phyloP scores from a whole-genome alignment of 108 stramenopile species.

The Cylindrotheca closterium region DNA sequence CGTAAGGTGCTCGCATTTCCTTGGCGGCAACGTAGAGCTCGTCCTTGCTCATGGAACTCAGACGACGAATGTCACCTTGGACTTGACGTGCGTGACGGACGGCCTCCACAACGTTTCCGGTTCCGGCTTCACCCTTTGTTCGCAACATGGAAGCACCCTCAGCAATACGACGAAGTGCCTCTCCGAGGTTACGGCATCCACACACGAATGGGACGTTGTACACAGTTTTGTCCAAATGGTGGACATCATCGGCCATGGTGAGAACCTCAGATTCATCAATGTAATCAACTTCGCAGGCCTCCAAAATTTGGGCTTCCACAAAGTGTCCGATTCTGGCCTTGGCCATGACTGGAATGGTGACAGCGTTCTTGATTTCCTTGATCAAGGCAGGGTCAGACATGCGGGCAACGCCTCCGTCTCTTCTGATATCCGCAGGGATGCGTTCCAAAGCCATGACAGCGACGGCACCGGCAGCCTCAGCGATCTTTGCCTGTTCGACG shows the following conservation, averaged over 20 bases:
- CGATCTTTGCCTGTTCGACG: constrained; percentile 94
- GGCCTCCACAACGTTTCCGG: constrained; percentile 98
- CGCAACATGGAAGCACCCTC: constrained; percentile 99
- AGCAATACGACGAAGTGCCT: constrained; percentile 95
- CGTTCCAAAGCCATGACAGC: constrained; percentile 99
- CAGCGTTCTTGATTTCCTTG: constrained; percentile 97
- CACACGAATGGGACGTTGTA: constrained; percentile 99
- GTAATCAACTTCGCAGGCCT: constrained; percentile 98
- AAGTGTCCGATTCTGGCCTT: constrained; percentile 99
- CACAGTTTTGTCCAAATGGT: constrained; percentile 98
- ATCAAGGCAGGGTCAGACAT: constrained; percentile 98
- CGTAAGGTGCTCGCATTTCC: constrained; percentile 91
- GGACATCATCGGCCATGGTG: constrained; percentile 99
- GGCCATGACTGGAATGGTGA: constrained; percentile 99
- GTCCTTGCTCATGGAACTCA: constrained; percentile 90
- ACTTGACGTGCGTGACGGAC: constrained; percentile 96
- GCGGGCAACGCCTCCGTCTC: constrained; percentile 98
- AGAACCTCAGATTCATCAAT: constrained; percentile 99
- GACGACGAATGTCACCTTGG: constrained; percentile 80
- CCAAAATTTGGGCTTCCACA: constrained; percentile 98
- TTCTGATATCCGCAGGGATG: constrained; percentile 98
- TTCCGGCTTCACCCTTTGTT: constrained; percentile 99
- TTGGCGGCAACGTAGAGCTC: constrained; percentile 98
- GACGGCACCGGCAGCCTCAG: constrained; percentile 97
- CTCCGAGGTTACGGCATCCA: constrained; percentile 98